Evolutionary conservation across 176 grass and related monocot species (phyloP), one percentile per base, ranked within the genome.

Genomic region (Echinochloa phyllopogon): DNA sequence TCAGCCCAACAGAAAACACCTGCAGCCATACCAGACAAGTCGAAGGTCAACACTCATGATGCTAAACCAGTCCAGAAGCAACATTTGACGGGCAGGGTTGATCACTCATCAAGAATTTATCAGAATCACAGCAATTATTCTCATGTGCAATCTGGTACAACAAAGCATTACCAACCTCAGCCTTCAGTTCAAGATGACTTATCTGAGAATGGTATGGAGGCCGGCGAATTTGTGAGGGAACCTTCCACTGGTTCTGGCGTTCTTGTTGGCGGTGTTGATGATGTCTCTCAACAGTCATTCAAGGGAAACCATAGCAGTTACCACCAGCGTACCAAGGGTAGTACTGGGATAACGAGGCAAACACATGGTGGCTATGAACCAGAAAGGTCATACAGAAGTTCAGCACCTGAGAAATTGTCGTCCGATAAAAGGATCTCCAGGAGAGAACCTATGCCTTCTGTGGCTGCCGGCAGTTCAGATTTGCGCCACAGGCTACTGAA

Each of bases 401-500:
- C 89, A 27, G 56, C n/a, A n/a, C n/a, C 48, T 14, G 89, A 87
- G 45, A 94, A 66, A 21, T 72, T 88, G 61, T 39, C 42, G 9
- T 71, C 86, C 2, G 82, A 82, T 38, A 75, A 81, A 82, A 86
- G 69, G 76, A 67, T 69, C 91, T 65, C 81, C 0, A 63, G 87
- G 49, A 73, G 71, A 74, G 86, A 82, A 11, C 27, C 61, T 60
- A 47, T 71, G 39, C 37, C 47, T 36, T 61, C 29, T 63, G 68
- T 42, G 14, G 47, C 39, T 62, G 69, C 89, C 27, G 41, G 49
- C 15, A 69, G 69, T 43, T 91, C 83, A 9, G 89, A 94, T 74
- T 69, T 94, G 66, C 89, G 89, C 47, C 89, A 94, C 65, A 81
- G 65, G 72, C 84, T 94, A 86, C 74, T 87, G 70, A 90, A 95